Percentiles rank a stretch among this genome's conserved stretches.
These are phyloP conservation scores for Penicillium nucicola DNA, from an alignment of 495 filamentous ascomycete genomes.

Conservation along the genomic window DNA sequence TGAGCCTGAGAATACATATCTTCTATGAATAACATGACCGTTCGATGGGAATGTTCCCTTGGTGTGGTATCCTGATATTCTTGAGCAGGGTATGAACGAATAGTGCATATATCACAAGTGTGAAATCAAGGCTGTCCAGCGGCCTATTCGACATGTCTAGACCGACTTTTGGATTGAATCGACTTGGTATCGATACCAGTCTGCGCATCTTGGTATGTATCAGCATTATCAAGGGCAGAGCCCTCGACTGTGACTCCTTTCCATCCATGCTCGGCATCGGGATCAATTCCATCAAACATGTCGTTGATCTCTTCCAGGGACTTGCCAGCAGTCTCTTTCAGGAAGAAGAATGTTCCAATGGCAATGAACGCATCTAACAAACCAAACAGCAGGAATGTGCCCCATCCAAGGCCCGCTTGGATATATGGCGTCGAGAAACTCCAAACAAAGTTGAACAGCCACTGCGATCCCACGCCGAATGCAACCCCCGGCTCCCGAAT, in stretches of 20 bases:
- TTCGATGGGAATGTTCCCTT: background rate
- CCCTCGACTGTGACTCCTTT: constrained; percentile 4
- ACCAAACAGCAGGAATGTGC: constrained; percentile 50
- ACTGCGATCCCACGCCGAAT: constrained; percentile 46
- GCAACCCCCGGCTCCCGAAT: constrained; percentile 50
- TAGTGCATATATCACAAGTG: background rate
- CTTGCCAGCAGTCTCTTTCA: constrained; percentile 66
- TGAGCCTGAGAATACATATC: background rate
- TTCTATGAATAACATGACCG: constrained; percentile 6
- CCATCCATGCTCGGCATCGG: constrained; percentile 17
- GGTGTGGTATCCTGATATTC: background rate
- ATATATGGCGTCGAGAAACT: constrained; percentile 51
- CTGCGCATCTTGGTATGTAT: background rate
- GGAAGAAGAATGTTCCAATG: constrained; percentile 40
- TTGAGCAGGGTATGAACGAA: background rate
- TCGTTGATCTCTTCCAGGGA: constrained; percentile 68
- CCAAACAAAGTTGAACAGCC: constrained; percentile 54
- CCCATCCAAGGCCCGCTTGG: constrained; percentile 45
- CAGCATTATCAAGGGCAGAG: background rate
- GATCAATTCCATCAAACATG: constrained; percentile 48
- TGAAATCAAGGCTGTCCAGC: constrained; percentile 14
- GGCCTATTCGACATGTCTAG: constrained; percentile 14
- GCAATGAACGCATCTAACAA: constrained; percentile 37
- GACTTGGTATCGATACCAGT: constrained; percentile 7
- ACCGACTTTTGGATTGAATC: background rate